A percentile compares a stretch with the other conserved stretches of the same genome.
Evolutionary conservation across 345 rosid genomes (phyloP).

Genomic region (Citrus sinensis): DNA sequence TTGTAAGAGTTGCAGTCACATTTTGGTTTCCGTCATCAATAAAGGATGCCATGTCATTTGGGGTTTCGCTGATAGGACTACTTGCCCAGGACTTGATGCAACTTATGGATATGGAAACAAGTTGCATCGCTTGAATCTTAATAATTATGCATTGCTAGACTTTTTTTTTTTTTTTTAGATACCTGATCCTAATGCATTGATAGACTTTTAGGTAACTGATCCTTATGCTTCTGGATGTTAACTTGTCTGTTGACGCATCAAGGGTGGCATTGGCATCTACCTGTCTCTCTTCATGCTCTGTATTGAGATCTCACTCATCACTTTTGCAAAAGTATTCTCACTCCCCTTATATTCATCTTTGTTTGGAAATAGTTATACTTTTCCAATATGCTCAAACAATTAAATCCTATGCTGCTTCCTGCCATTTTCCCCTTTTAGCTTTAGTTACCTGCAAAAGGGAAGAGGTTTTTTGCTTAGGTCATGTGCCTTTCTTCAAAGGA

Average conservation of each 20-base stretch:
- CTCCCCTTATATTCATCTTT: not conserved
- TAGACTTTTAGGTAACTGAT: not conserved
- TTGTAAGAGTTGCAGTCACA: not conserved
- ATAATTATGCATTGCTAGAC: not conserved
- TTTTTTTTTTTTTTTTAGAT: not conserved
- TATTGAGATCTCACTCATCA: not conserved
- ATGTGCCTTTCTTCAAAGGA: not conserved
- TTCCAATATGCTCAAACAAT: too few species aligned
- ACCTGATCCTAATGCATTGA: not conserved
- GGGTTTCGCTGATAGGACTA: too few species aligned
- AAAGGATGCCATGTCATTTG: too few species aligned
- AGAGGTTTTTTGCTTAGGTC: not conserved
- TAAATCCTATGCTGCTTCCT: not conserved
- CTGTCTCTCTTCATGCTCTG: not conserved
- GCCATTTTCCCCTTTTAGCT: not conserved
- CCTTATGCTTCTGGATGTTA: not conserved
- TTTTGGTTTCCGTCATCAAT: not conserved
- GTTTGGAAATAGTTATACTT: not conserved
- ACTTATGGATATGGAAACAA: not conserved
- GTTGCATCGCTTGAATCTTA: not conserved
- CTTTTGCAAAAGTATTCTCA: not conserved
- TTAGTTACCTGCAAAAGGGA: not conserved
- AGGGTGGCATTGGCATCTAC: not conserved
- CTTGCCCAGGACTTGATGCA: too few species aligned
- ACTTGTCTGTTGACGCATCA: not conserved